phyloP scores from a whole-genome alignment of 805 yeast species.

The Ogataea henricii region DNA sequence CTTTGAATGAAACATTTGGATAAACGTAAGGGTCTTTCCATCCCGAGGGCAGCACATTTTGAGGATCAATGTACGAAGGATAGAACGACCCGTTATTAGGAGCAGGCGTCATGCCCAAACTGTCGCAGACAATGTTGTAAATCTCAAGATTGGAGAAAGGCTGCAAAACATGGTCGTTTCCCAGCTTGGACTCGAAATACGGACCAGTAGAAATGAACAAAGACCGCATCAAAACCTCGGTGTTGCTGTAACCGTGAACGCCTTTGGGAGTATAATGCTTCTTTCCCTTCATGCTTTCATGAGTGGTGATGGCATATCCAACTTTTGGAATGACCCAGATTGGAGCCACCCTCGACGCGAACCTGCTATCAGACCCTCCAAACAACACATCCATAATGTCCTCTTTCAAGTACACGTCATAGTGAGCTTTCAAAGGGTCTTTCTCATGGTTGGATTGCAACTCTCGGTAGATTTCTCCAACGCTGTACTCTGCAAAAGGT shows the following conservation, averaged over 20 bases:
- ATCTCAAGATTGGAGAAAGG: conserved; percentile 78
- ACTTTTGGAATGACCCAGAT: conserved; percentile 82
- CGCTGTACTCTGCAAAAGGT: conserved; percentile 45
- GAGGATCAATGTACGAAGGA: conserved; percentile 28
- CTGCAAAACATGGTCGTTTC: conserved; percentile 39
- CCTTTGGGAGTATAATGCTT: conserved; percentile 65
- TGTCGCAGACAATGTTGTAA: conserved; percentile 72
- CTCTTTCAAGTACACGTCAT: conserved; percentile 52
- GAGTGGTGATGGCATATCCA: conserved; percentile 75
- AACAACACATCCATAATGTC: conserved; percentile 59
- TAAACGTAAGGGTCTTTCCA: conserved; percentile 53
- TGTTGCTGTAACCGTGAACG: conserved; percentile 82
- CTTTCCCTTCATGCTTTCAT: conserved; percentile 52
- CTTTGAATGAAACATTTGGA: conserved; percentile 51
- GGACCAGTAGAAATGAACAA: conserved; percentile 83
- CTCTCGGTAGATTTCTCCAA: conserved; percentile 49
- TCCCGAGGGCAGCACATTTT: conserved; percentile 37
- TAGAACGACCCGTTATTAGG: conserved; percentile 57
- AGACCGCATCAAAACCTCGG: conserved; percentile 80
- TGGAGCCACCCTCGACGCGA: conserved; percentile 72
- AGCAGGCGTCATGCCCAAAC: conserved; percentile 53
- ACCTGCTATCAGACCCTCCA: conserved; percentile 47
- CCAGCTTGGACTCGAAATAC: conserved; percentile 48
- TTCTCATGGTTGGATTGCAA: conserved; percentile 37
- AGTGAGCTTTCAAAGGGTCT: conserved; percentile 36